These are phyloP conservation scores for Mikania micrantha DNA, from an alignment of 129 eudicot species.

Conservation along the genomic window DNA sequence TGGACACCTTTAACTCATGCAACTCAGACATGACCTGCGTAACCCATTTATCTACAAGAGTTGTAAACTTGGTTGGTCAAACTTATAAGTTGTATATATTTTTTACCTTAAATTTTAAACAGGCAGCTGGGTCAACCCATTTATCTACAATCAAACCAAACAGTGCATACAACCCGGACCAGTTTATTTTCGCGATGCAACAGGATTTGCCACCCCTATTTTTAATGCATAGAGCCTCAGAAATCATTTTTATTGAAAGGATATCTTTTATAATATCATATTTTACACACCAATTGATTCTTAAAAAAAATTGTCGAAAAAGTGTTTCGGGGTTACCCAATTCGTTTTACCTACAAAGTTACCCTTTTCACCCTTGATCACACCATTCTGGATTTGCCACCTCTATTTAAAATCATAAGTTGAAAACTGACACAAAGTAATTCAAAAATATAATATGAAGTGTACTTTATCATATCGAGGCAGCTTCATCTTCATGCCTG, in stretches of 20 bases:
- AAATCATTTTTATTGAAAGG: neutral
- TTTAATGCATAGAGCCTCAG: neutral
- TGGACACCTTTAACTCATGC: neutral
- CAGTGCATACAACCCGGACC: neutral
- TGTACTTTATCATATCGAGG: conserved; percentile 84
- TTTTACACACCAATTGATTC: neutral
- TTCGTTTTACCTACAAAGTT: neutral
- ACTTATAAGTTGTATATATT: neutral
- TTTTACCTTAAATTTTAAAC: neutral
- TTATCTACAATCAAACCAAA: neutral
- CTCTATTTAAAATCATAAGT: conserved; percentile 8
- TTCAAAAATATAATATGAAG: neutral
- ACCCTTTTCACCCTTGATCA: neutral
- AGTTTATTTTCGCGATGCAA: neutral
- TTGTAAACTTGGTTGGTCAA: neutral
- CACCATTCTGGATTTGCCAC: neutral
- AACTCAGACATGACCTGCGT: neutral
- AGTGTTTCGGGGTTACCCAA: neutral
- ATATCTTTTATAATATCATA: neutral
- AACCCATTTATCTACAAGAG: neutral
- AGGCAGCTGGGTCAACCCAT: neutral
- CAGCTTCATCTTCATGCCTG: conserved; percentile 89
- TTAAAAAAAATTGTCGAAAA: neutral
- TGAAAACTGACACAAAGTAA: neutral
- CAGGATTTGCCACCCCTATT: neutral